phyloP scores from a whole-genome alignment of 2,329 filamentous ascomycete species.

The Atkinsonella hypoxylon region DNA sequence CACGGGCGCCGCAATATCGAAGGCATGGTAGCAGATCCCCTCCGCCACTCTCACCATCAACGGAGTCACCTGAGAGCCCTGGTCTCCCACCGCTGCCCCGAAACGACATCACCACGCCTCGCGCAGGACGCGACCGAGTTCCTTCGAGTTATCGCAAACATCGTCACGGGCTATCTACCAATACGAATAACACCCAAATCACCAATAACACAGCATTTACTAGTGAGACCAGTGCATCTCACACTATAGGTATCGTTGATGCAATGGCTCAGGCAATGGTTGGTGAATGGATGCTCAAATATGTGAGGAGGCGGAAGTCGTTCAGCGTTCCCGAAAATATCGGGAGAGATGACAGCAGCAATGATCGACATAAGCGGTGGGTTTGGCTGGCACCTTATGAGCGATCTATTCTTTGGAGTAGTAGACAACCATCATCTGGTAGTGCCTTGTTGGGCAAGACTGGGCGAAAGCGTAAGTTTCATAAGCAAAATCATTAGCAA shows the following conservation, averaged over 20 bases:
- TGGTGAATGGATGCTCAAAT: constrained; percentile 94
- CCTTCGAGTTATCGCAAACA: constrained; percentile 32
- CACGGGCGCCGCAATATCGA: constrained; percentile 38
- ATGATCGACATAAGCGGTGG: constrained; percentile 87
- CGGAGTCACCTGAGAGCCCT: constrained; percentile 57
- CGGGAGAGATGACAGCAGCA: constrained; percentile 57
- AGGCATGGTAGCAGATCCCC: constrained; percentile 47
- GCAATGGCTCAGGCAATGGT: constrained; percentile 98
- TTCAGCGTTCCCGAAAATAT: constrained; percentile 67
- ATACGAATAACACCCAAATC: constrained; percentile 31
- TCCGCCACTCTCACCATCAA: constrained; percentile 54
- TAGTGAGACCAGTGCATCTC: constrained; percentile 44
- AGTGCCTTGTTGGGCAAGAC: constrained; percentile 85
- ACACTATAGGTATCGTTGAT: constrained; percentile 76
- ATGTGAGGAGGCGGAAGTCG: constrained; percentile 75
- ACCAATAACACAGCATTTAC: constrained; percentile 30
- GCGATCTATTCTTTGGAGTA: constrained; percentile 93
- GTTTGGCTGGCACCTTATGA: constrained; percentile 98
- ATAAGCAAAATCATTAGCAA: not conserved
- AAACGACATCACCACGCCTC: constrained; percentile 58
- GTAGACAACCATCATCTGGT: constrained; percentile 85
- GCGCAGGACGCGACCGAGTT: constrained; percentile 27
- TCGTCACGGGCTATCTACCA: constrained; percentile 48
- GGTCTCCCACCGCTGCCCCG: constrained; percentile 59
- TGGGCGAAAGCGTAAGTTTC: constrained; percentile 76